Evolutionary conservation across 495 filamentous ascomycete species (phyloP).

Genomic region (Cryomyces minteri): DNA sequence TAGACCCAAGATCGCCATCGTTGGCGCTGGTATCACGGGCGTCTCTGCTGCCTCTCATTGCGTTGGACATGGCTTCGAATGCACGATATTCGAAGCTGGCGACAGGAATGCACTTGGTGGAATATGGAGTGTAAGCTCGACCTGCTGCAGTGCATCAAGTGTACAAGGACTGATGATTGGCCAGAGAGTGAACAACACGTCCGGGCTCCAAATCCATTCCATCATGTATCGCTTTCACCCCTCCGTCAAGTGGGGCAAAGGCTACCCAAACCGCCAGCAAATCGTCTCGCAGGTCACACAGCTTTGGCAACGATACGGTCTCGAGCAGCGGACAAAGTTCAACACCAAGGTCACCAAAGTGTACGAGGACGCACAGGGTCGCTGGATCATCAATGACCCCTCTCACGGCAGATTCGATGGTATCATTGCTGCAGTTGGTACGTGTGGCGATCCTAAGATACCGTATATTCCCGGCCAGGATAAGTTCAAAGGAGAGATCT

Average conservation of each 20-base stretch:
- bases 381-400: constrained; percentile 64
- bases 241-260: constrained; percentile 48
- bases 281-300: constrained; percentile 52
- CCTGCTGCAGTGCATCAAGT: background rate
- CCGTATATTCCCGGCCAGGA: constrained; percentile 46
- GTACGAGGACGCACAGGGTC: constrained; percentile 44
- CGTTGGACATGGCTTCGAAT: constrained; percentile 74
- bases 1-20: constrained; percentile 56
- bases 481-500: constrained; percentile 46
- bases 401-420: constrained; percentile 58
- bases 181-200: constrained; percentile 67
- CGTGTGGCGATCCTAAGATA: constrained; percentile 61
- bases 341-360: constrained; percentile 47
- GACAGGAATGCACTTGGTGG: constrained; percentile 46
- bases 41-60: constrained; percentile 71
- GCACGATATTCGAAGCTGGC: constrained; percentile 58
- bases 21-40: constrained; percentile 69
- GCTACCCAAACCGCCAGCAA: constrained; percentile 56
- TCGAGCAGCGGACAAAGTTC: constrained; percentile 54
- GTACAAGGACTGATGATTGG: background rate
- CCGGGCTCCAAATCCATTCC: constrained; percentile 64
- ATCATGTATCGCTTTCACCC: constrained; percentile 84
- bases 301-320: constrained; percentile 58
- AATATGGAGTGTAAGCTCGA: constrained; percentile 57
- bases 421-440: constrained; percentile 57